Percentiles rank a stretch among this genome's conserved stretches.
phyloP scores from a whole-genome alignment of 75 land plant genomes.

The Ceratopteris richardii region DNA sequence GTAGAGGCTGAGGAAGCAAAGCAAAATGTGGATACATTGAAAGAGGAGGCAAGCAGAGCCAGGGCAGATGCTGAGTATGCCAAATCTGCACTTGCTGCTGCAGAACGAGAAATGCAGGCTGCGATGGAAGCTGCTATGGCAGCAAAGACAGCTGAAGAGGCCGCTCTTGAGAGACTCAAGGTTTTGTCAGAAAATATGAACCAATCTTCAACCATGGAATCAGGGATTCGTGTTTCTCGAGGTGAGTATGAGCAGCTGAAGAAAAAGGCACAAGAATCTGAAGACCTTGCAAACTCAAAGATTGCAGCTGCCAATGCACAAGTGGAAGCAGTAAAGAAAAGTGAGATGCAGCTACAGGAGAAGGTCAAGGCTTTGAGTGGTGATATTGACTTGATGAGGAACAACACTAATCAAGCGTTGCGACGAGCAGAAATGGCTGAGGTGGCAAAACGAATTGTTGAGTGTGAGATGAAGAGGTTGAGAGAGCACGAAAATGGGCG shows the following conservation, averaged over 20 bases:
- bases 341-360: conserved; percentile 38
- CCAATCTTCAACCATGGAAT: conserved; percentile 22
- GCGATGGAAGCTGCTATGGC: conserved; percentile 72
- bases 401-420: conserved; percentile 33
- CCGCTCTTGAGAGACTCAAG: conserved; percentile 60
- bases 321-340: conserved; percentile 59
- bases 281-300: conserved; percentile 56
- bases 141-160: conserved; percentile 57
- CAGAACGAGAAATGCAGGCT: conserved; percentile 58
- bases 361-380: conserved; percentile 40
- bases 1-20: conserved; percentile 67
- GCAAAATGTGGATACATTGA: conserved; percentile 26
- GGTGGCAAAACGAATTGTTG: conserved; percentile 64
- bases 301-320: conserved; percentile 57
- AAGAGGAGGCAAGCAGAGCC: conserved; percentile 45
- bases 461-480: conserved; percentile 54
- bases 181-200: conserved; percentile 43
- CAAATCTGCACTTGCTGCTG: conserved; percentile 36
- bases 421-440: conserved; percentile 68
- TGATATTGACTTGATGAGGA: conserved; percentile 36
- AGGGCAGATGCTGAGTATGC: conserved; percentile 66
- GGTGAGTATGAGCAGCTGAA: conserved; percentile 70
- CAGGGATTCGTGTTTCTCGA: conserved; percentile 37
- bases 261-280: conserved; percentile 55
- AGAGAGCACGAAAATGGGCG: conserved; percentile 31